Conservation (phyloP, 148 eudicot species). For the Simmondsia chinensis region DNA sequence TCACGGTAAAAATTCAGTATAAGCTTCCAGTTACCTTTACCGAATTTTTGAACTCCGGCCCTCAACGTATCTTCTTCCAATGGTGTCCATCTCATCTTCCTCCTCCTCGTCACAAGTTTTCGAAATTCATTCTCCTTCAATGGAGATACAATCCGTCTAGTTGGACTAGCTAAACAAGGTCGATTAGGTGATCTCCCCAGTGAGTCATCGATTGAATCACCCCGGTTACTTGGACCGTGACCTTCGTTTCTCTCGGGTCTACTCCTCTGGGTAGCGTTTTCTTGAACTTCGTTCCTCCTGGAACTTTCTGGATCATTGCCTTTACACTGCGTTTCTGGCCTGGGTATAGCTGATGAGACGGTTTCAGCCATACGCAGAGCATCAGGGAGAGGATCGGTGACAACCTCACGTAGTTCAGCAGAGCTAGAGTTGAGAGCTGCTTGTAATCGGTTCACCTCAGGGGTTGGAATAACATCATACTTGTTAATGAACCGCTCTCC, state of each 20-base stretch:
- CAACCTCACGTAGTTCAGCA: conserved; percentile 35
- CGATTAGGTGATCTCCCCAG: conserved; percentile 10
- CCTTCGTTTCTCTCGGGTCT: too few relatives aligned
- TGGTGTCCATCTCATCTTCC: conserved; percentile 36
- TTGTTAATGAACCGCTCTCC: too few relatives aligned
- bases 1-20: conserved; percentile 28
- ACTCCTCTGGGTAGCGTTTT: too few relatives aligned
- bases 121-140: conserved; percentile 13
- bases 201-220: conserved; percentile 34
- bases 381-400: conserved; percentile 48
- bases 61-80: conserved; percentile 66
- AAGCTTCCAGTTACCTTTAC: conserved; percentile 54
- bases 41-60: conserved; percentile 51
- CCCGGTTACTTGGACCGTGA: too few relatives aligned
- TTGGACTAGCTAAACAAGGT: conserved; percentile 38
- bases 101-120: conserved; percentile 28
- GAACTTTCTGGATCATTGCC: conserved; percentile 9
- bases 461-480: neutral
- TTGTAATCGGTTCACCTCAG: conserved; percentile 22
- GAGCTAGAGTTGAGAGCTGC: conserved; percentile 36
- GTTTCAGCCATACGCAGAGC: too few relatives aligned
- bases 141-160: conserved; percentile 26
- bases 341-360: too few relatives aligned
- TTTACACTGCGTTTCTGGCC: neutral
- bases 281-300: conserved; percentile 7